Evolutionary conservation across 202 grass and related monocot species (phyloP).

Genomic region (Saccharum hybrid): DNA sequence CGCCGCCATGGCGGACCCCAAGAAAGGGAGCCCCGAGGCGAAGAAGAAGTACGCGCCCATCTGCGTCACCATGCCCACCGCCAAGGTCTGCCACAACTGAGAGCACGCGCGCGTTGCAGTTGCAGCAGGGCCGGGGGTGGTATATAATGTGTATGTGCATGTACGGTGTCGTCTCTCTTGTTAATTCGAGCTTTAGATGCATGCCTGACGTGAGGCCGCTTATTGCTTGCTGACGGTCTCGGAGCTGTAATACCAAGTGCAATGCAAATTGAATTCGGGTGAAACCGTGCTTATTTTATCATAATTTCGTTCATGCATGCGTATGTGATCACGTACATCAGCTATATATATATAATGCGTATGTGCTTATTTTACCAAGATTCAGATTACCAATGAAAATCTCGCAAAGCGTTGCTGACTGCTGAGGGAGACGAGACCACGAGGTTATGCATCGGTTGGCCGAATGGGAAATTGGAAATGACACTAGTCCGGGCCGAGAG

Average conservation of each 20-base stretch:
- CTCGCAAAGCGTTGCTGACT: background rate
- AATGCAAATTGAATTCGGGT: constrained; percentile 44
- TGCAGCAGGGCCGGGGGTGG: background rate
- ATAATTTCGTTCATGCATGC: background rate
- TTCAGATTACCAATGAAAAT: background rate
- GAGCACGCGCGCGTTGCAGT: background rate
- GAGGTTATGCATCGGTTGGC: background rate
- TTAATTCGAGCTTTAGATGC: constrained; percentile 33
- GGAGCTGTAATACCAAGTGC: constrained; percentile 39
- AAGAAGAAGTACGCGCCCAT: constrained; percentile 82
- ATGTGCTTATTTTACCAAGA: background rate
- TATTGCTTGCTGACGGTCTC: constrained; percentile 36
- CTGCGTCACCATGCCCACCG: constrained; percentile 90
- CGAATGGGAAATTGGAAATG: background rate
- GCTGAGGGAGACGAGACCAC: background rate
- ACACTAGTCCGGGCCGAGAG: background rate
- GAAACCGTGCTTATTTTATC: constrained; percentile 30
- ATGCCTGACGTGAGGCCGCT: constrained; percentile 23
- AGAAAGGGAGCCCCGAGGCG: constrained; percentile 58
- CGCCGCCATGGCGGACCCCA: constrained; percentile 57
- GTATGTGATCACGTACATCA: background rate
- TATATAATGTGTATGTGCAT: constrained; percentile 49
- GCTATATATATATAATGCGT: background rate
- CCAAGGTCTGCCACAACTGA: constrained; percentile 82
- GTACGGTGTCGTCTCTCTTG: constrained; percentile 14